Evolutionary conservation across 139 green algal genomes (phyloP), one percentile per base, ranked within the genome.

Genomic region (Auxenochlorella pyrenoidosa): DNA sequence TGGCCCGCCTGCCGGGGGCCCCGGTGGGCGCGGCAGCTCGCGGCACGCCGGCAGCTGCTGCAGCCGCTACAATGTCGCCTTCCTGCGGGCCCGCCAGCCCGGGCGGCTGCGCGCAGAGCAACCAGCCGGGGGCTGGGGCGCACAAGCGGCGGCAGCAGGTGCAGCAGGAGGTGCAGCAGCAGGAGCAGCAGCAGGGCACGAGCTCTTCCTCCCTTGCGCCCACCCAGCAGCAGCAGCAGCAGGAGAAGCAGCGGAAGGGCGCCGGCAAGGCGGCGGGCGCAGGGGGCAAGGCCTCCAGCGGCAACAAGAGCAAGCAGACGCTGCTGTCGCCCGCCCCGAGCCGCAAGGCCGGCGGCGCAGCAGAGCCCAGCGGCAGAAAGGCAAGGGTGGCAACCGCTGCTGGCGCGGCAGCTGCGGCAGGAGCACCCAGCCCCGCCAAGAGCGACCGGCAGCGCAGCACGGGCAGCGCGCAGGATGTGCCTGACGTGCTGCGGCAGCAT

Each of bases 401-500:
- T 51, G 3, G n/a, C 73, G 54, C 54, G 18, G 18, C 54, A 24
- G 54, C 54, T 2, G 54, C 54, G 2, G 54, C 54, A 8, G 54
- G 2, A 24, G 12, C 54, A 13, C 15, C 54, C 54, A 63, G 54
- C 6, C 78, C 78, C 19, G 26, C 19, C 54, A 83, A 83, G 78
- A 83, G 77, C 51, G 32, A 5, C 15, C 34, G 70, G 34, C n/a
- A 5, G 77, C 77, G 59, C 41, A 83, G 77, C 51, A 47, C 5
- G 4, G 77, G 51, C 51, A 79, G 54, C 18, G 80, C 8, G 54
- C 34, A 34, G 13, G 32, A 47, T 4, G 41, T n/a, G 28, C 60
- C 80, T 1, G 30, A 19, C 13, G 80, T 76, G 80, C 41, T 85
- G 40, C 38, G 30, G 60, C 80, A 85, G 80, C 63, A 77, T 30